These are phyloP conservation scores for Pseudogymnoascus sp. DNA, from an alignment of 2,329 filamentous ascomycete species.

Conservation along the genomic window DNA sequence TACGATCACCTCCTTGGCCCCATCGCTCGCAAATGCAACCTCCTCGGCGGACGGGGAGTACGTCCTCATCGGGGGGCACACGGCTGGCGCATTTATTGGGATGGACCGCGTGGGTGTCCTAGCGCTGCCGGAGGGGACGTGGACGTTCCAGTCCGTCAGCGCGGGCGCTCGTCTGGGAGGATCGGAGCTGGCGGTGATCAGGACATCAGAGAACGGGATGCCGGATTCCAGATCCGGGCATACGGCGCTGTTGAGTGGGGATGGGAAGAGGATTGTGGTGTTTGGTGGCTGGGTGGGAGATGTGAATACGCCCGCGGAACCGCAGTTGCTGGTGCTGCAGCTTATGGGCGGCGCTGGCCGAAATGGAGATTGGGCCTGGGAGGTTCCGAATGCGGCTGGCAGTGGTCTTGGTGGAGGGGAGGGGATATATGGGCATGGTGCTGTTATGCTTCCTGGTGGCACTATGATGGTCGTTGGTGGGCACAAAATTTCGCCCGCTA, in stretches of 20 bases:
- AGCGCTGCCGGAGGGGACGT: constrained; percentile 76
- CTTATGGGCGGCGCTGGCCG: constrained; percentile 68
- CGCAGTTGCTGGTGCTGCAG: constrained; percentile 71
- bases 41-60: constrained; percentile 61
- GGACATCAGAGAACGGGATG: constrained; percentile 21
- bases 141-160: constrained; percentile 69
- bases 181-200: constrained; percentile 44
- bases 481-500: constrained; percentile 41
- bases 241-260: constrained; percentile 70
- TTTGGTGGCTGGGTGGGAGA: constrained; percentile 92
- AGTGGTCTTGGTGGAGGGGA: constrained; percentile 34
- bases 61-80: constrained; percentile 80
- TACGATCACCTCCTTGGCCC: constrained; percentile 65
- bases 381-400: constrained; percentile 43
- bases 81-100: constrained; percentile 76
- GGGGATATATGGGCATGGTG: constrained; percentile 57
- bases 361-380: constrained; percentile 66
- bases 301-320: constrained; percentile 64
- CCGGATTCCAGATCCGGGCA: constrained; percentile 85
- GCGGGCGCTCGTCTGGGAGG: constrained; percentile 33
- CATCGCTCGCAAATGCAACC: constrained; percentile 62
- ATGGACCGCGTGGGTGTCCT: constrained; percentile 88
- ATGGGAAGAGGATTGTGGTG: constrained; percentile 70
- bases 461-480: constrained; percentile 63
- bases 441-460: constrained; percentile 56